These are phyloP conservation scores for Sclerotinia sclerotiorum DNA, from an alignment of 2,329 filamentous ascomycete genomes.

Conservation along the genomic window DNA sequence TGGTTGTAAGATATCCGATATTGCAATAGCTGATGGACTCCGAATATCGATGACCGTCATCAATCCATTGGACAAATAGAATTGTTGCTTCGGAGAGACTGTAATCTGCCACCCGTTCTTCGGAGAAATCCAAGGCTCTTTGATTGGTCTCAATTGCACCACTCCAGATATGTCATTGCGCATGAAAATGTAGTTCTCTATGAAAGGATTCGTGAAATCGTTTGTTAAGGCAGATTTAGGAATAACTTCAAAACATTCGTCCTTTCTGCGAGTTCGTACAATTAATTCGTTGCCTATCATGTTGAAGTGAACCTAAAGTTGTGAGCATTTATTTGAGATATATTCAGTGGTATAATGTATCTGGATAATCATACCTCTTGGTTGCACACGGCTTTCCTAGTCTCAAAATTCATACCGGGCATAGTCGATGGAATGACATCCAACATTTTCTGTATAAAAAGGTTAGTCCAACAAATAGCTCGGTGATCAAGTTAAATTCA, in stretches of 20 bases:
- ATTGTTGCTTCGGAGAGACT: neutral
- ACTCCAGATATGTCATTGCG: conserved; percentile 2
- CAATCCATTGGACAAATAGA: conserved; percentile 29
- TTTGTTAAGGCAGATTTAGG: conserved; percentile 19
- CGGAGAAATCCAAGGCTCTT: conserved; percentile 38
- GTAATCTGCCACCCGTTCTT: conserved; percentile 36
- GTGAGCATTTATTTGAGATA: neutral
- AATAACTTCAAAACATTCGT: conserved; percentile 27
- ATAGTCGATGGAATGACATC: conserved; percentile 39
- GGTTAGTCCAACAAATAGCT: neutral
- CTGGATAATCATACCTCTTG: conserved; percentile 31
- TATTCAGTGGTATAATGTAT: conserved; percentile 10
- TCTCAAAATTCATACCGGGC: conserved; percentile 43
- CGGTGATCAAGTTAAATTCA: neutral
- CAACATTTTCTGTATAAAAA: conserved; percentile 28
- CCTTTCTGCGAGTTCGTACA: conserved; percentile 30
- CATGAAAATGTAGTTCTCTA: conserved; percentile 29
- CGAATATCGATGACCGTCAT: conserved; percentile 40
- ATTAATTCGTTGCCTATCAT: conserved; percentile 38
- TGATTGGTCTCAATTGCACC: conserved; percentile 32
- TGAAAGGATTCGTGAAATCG: conserved; percentile 27
- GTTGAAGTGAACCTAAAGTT: conserved; percentile 41
- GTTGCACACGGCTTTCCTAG: conserved; percentile 34
- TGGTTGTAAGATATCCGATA: conserved; percentile 41
- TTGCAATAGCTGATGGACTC: conserved; percentile 41